These are phyloP conservation scores for Punctularia strigosozonata DNA, from an alignment of 768 basidiomycete genomes.

Conservation along the genomic window DNA sequence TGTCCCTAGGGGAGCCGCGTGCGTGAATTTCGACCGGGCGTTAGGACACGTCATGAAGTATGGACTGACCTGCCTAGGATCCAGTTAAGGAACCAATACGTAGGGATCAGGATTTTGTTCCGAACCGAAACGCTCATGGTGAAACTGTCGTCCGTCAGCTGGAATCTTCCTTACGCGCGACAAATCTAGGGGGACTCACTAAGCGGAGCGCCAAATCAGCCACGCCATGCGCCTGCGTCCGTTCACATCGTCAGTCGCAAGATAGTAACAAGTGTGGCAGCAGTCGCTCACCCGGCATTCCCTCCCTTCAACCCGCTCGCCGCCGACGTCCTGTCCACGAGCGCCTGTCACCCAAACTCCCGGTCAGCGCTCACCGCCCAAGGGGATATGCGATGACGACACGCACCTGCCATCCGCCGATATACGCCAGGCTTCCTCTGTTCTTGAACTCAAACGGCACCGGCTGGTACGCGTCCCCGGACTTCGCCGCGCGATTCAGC, in stretches of 20 bases:
- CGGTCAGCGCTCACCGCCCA: background rate
- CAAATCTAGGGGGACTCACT: no score
- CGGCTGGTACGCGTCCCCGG: constrained; percentile 26
- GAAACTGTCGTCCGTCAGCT: no score
- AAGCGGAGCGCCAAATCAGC: constrained; percentile 73
- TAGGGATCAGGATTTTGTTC: constrained; percentile 61
- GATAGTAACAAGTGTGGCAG: background rate
- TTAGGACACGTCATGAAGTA: no score
- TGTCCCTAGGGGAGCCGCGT: no score
- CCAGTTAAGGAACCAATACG: no score
- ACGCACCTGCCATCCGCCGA: constrained; percentile 54
- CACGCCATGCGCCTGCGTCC: constrained; percentile 50
- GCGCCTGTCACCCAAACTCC: background rate
- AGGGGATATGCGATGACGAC: background rate
- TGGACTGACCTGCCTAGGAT: no score
- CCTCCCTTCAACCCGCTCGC: no score
- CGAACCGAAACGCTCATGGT: constrained; percentile 61
- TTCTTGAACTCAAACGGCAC: constrained; percentile 68
- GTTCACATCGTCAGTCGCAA: background rate
- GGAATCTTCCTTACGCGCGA: no score
- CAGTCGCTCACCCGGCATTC: background rate
- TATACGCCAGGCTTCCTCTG: constrained; percentile 67
- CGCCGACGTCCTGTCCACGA: no score
- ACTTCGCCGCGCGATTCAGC: constrained; percentile 51
- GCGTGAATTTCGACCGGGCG: no score